Base-by-base conservation (phyloP, 106 monocot genomes). In the Dioscorea zingiberensis region DNA sequence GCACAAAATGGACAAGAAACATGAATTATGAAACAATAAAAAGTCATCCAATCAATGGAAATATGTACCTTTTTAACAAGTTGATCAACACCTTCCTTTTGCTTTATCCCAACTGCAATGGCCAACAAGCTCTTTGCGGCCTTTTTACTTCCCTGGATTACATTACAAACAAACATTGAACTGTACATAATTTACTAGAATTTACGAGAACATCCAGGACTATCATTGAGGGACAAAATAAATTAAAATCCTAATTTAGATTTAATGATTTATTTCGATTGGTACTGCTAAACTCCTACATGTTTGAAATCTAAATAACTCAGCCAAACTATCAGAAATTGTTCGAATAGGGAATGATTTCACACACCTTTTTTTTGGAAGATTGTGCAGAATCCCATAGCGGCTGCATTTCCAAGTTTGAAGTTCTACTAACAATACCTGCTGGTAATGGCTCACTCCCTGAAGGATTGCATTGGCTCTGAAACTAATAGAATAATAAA, bases 91-190 rank as follows among this genome's bases (percentile, higher is more conserved):
- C 65, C 38, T 61, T 79, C 48, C 72, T 84, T 89, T 71, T 89
- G 83, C 30, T 84, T 86, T 71, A 89, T 84, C 51, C 93, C 93
- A 30, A 75, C 86, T 59, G 93, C 74, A 27, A 94, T 75, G 25
- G 85, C 85, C 66, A 94, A 48, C 53, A 93, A 82, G 71, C 74
- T 83, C 68, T 73, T 88, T 2, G 54, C 47, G 61, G 32, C 26
- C 21, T 76, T 78, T 55, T 22, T 24, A 28, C 27, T 30, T 55
- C 13, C 72, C 78, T 79, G 78, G 32, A 11, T 58, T 51, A 27
- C 2, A 9, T 44, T 22, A 59, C 22, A 59, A 27, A 24, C 3
- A 28, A 27, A 38, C 6, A 6, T 38, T 6, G 4, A 38, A 38
- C 38, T 38, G 38, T 38, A 38, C 6, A 38, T 30, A 30, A 38